These are phyloP conservation scores for Sodiomyces alkalinus DNA, from an alignment of 2,329 filamentous ascomycete genomes.

Conservation along the genomic window DNA sequence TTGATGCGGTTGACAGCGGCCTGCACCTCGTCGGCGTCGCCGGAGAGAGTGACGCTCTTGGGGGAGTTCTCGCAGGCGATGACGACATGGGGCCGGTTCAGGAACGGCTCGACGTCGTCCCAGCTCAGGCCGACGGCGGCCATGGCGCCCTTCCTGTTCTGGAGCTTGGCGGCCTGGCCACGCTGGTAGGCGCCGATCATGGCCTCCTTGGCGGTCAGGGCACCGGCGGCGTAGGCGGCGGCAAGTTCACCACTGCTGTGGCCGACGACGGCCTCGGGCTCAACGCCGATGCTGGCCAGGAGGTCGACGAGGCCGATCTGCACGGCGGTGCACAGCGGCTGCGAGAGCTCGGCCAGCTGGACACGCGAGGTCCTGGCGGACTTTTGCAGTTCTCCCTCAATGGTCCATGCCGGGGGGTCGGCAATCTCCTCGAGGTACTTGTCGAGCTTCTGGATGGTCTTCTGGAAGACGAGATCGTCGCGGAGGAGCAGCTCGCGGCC, in stretches of 20 bases:
- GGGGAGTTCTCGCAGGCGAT: slow-evolving; percentile 15
- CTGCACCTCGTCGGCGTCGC: slow-evolving; percentile 10
- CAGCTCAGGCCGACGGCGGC: slow-evolving; percentile 21
- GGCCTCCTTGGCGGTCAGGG: slow-evolving; percentile 18
- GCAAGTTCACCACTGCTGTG: slow-evolving; percentile 29
- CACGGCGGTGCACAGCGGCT: slow-evolving; percentile 18
- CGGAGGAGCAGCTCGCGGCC: slow-evolving; percentile 5
- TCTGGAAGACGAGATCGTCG: slow-evolving; percentile 2
- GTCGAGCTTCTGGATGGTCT: slow-evolving; percentile 8
- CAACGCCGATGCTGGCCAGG: slow-evolving; percentile 15
- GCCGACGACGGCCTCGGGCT: slow-evolving; percentile 19
- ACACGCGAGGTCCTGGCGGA: slow-evolving; percentile 5
- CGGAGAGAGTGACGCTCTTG: slow-evolving; percentile 14
- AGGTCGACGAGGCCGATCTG: slow-evolving; percentile 26
- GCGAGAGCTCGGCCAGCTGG: slow-evolving; percentile 11
- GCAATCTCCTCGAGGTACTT: slow-evolving; percentile 1
- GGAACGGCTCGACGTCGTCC: slow-evolving; percentile 13
- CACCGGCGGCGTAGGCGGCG: slow-evolving; percentile 25
- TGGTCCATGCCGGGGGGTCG: slow-evolving; percentile 1
- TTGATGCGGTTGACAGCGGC: slow-evolving; percentile 14
- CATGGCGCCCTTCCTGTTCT: slow-evolving; percentile 16
- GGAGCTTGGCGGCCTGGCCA: slow-evolving; percentile 12
- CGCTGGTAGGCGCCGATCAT: slow-evolving; percentile 23
- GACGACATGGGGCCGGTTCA: slow-evolving; percentile 11
- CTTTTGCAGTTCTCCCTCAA: slow-evolving; percentile 10